Evolutionary conservation across 2,329 filamentous ascomycete genomes (phyloP).

Genomic region (Elsinoe arachidis): DNA sequence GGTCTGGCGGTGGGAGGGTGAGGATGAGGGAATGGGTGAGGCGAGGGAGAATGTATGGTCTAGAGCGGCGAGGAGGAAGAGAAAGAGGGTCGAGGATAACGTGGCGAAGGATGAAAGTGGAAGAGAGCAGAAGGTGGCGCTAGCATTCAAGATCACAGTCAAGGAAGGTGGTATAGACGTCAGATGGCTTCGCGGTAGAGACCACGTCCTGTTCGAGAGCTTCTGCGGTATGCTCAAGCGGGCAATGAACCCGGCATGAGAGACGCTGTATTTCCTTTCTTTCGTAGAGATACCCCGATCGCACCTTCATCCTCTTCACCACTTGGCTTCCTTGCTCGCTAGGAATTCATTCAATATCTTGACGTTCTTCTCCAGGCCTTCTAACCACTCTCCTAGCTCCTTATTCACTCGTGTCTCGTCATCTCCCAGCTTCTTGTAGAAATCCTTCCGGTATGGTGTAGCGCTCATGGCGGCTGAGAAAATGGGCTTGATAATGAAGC

Average conservation of each 20-base stretch:
- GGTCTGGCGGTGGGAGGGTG: conserved; percentile 54
- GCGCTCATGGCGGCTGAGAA: conserved; percentile 91
- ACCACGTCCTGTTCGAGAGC: conserved; percentile 71
- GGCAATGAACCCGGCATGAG: conserved; percentile 12
- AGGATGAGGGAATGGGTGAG: conserved; percentile 50
- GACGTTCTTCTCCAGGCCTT: conserved; percentile 68
- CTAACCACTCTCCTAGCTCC: conserved; percentile 63
- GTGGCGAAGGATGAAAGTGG: conserved; percentile 23
- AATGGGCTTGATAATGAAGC: conserved; percentile 79
- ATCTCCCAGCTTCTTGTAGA: conserved; percentile 76
- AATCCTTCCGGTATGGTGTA: conserved; percentile 86
- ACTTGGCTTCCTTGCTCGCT: conserved; percentile 41
- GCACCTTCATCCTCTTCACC: conserved; percentile 18
- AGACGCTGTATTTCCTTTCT: neutral
- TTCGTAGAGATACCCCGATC: neutral
- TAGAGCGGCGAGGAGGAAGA: conserved; percentile 59
- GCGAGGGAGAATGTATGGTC: conserved; percentile 70
- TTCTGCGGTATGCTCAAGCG: conserved; percentile 72
- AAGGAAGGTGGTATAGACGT: conserved; percentile 35
- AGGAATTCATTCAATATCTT: conserved; percentile 62
- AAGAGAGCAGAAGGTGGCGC: conserved; percentile 26
- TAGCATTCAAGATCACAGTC: conserved; percentile 35
- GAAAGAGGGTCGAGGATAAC: conserved; percentile 21
- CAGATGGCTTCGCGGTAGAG: conserved; percentile 68
- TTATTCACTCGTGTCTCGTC: conserved; percentile 53